Base-by-base conservation (phyloP, 495 filamentous ascomycete species). In the Hyphodiscus hymeniophilus region DNA sequence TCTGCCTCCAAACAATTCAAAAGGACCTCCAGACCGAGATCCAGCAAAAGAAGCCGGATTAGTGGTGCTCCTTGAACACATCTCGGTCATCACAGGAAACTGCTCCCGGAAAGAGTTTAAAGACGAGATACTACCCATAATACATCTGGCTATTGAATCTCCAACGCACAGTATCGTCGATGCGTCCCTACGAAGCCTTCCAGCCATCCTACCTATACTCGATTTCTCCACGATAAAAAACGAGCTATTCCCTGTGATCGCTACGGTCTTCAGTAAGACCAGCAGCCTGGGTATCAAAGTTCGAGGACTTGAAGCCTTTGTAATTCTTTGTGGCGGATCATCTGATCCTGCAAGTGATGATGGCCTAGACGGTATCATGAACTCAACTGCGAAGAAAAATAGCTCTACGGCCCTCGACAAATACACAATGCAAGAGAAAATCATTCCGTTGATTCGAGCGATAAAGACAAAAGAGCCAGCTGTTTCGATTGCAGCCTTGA, bases 391-490 rank as follows among this genome's bases (percentile, higher is more conserved):
- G 46, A 67, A 75, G 26, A 67, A 76, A 39, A 66, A 68, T 22
- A 79, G 76, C 2, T 85, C 87, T 1, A 75, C 60, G 15, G 89
- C 89, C 15, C 70, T 98, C 26, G 92, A 98, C 65, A 97, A 97
- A 61, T 95, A 89, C 56, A 96, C 92, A 1, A 85, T 97, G 56
- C 94, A 98, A 60, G 92, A 97, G 61, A 96, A 94, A 65, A 81
- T 98, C 13, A 76, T 97, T 3, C 92, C 92, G 0, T 70, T 95
- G 3, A 73, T 98, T 45, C 89, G 86, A 58, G 88, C 70, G 1
- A 97, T 98, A 63, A 97, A 97, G 62, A 98, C 92, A 0, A 96
- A 94, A 58, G 92, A 98, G 58, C 92, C 92, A 0, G 90, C 87
- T 2, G 92, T 98, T 2, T 95, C 95, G 85, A 91, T 96, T 78